These are phyloP conservation scores for Atkinsonella hypoxylon DNA, from an alignment of 2,329 filamentous ascomycete species.

Conservation along the genomic window DNA sequence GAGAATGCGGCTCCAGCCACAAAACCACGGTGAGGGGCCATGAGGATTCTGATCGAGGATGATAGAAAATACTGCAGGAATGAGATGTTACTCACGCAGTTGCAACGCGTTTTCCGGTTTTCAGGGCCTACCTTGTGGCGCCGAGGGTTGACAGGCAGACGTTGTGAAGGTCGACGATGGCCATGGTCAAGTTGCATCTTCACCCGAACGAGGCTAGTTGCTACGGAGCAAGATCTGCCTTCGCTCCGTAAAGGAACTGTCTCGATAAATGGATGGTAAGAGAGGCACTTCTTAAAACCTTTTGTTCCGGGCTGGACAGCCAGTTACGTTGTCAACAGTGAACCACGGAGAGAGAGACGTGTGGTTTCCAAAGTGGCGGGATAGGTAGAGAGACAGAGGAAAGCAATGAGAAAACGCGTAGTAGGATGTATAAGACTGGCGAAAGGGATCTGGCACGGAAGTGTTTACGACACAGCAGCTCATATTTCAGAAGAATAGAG, in stretches of 20 bases:
- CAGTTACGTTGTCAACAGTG: background rate
- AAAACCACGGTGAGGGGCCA: too few relatives aligned
- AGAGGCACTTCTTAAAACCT: background rate
- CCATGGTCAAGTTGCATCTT: conserved; percentile 17
- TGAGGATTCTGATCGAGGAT: background rate
- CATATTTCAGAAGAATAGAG: background rate
- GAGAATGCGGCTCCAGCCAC: background rate
- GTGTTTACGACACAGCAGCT: background rate
- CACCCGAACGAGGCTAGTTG: background rate
- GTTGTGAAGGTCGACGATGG: conserved; percentile 18
- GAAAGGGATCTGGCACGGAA: background rate
- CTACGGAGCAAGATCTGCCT: background rate
- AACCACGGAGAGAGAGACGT: background rate
- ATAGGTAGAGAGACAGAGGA: too few relatives aligned
- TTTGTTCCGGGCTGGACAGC: too few relatives aligned
- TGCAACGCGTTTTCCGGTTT: conserved; percentile 35
- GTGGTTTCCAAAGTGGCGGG: background rate
- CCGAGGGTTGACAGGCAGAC: conserved; percentile 38
- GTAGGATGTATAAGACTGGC: too few relatives aligned
- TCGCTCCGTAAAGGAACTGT: background rate
- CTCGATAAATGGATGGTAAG: background rate
- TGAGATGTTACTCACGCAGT: conserved; percentile 27
- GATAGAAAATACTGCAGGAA: background rate
- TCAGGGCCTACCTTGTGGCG: conserved; percentile 34
- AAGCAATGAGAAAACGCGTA: too few relatives aligned